These are phyloP conservation scores for Allium fistulosum DNA, from an alignment of 106 monocot species.

Conservation along the genomic window DNA sequence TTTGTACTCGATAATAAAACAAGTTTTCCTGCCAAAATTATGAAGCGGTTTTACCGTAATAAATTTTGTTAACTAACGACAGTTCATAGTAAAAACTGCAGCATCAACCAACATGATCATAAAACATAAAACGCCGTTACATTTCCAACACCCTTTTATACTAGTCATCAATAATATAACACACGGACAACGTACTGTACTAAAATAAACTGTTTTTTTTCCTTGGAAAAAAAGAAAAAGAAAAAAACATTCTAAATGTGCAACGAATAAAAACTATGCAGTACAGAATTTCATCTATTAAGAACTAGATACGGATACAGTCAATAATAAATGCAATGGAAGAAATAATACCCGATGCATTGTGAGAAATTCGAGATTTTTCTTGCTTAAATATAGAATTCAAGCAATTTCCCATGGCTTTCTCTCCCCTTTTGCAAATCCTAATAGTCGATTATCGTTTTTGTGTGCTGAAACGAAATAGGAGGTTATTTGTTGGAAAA, in stretches of 20 bases:
- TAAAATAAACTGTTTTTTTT: neutral
- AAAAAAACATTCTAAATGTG: neutral
- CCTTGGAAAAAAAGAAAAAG: neutral
- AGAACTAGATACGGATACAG: neutral
- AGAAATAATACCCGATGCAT: conserved; percentile 4
- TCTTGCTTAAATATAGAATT: neutral
- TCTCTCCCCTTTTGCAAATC: neutral
- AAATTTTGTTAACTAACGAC: too few species aligned
- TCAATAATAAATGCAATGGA: neutral
- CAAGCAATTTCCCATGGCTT: conserved; percentile 29
- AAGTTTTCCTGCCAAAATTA: too few species aligned
- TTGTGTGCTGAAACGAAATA: too few species aligned
- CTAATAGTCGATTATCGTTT: too few species aligned
- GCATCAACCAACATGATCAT: too few species aligned
- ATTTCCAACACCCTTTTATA: too few species aligned
- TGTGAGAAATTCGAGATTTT: conserved; percentile 12
- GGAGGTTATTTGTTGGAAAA: too few species aligned
- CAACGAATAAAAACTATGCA: conserved; percentile 1
- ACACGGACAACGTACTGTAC: neutral
- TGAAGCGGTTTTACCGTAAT: too few species aligned
- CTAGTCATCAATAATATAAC: too few species aligned
- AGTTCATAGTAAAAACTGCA: too few species aligned
- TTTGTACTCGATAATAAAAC: too few species aligned
- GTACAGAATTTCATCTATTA: conserved; percentile 2
- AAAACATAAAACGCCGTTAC: too few species aligned